Conservation (phyloP, 768 basidiomycete species). For the Infundibulicybe gibba region DNA sequence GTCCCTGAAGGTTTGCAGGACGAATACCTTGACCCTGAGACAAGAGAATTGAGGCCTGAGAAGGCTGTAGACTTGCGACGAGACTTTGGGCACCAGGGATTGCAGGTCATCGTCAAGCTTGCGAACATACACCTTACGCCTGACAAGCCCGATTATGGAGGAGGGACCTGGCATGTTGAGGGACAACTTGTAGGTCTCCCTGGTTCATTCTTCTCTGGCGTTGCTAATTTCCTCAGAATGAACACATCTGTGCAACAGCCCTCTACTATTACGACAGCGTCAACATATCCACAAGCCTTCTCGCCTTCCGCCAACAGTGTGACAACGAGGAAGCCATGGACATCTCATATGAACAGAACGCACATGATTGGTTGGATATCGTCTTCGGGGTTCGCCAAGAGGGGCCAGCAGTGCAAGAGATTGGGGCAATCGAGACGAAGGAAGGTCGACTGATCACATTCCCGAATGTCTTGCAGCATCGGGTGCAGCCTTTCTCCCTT, state of each 20-base stretch:
- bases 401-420: slow-evolving; percentile 18
- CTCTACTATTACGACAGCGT: slow-evolving; percentile 23
- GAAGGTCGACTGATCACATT: slow-evolving; percentile 34
- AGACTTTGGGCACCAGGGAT: slow-evolving; percentile 7
- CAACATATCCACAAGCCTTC: slow-evolving; percentile 25
- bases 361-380: slow-evolving; percentile 21
- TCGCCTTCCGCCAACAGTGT: slow-evolving; percentile 24
- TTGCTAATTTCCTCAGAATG: slow-evolving; percentile 9
- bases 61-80: slow-evolving; percentile 4
- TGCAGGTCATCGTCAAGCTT: slow-evolving; percentile 29
- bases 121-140: slow-evolving; percentile 29
- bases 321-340: slow-evolving; percentile 3
- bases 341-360: slow-evolving; percentile 16
- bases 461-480: slow-evolving; percentile 40
- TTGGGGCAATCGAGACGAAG: slow-evolving; percentile 29
- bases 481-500: slow-evolving; percentile 32
- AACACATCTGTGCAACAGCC: slow-evolving; percentile 22
- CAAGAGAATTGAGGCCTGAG: slow-evolving; percentile 1
- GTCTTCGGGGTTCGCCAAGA: slow-evolving; percentile 22
- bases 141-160: slow-evolving; percentile 29
- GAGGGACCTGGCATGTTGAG: slow-evolving; percentile 36
- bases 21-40: neutral
- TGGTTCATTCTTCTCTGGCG: neutral
- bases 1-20: neutral
- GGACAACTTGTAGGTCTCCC: slow-evolving; percentile 15